Evolutionary conservation across 2,329 filamentous ascomycete genomes (phyloP).

Genomic region (Penicillium janthinellum): DNA sequence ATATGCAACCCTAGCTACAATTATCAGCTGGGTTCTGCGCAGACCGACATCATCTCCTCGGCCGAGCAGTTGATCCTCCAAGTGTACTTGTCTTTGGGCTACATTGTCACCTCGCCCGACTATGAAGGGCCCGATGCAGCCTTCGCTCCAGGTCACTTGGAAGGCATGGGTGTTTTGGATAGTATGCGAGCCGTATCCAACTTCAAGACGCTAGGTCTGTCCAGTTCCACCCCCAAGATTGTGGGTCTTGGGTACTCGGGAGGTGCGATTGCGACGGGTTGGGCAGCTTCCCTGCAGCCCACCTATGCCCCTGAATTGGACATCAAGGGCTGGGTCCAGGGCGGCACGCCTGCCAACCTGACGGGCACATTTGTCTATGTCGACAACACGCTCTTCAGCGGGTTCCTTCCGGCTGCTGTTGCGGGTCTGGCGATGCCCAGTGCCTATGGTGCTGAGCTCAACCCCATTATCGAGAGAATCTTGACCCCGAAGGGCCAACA

Average conservation of each 20-base stretch:
- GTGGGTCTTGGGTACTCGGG: conserved; percentile 60
- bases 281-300: conserved; percentile 55
- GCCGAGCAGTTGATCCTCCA: conserved; percentile 36
- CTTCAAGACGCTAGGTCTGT: conserved; percentile 28
- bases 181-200: conserved; percentile 44
- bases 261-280: conserved; percentile 55
- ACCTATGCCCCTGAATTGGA: conserved; percentile 57
- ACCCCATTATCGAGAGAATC: conserved; percentile 22
- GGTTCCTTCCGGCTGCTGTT: conserved; percentile 29
- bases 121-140: conserved; percentile 51
- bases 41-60: conserved; percentile 38
- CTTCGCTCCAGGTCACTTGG: conserved; percentile 46
- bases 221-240: conserved; percentile 21
- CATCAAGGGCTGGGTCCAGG: conserved; percentile 40
- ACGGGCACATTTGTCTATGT: conserved; percentile 28
- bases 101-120: conserved; percentile 53
- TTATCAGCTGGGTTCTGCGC: conserved; percentile 36
- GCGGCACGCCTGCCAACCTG: conserved; percentile 32
- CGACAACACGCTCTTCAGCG: conserved; percentile 28
- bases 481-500: conserved; percentile 21
- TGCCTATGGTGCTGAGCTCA: conserved; percentile 28
- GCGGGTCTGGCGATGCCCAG: conserved; percentile 26
- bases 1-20: conserved; percentile 33
- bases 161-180: conserved; percentile 51
- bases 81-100: conserved; percentile 46